Conservation (phyloP, 345 rosid genomes). For the Euphorbia pulcherrima region DNA sequence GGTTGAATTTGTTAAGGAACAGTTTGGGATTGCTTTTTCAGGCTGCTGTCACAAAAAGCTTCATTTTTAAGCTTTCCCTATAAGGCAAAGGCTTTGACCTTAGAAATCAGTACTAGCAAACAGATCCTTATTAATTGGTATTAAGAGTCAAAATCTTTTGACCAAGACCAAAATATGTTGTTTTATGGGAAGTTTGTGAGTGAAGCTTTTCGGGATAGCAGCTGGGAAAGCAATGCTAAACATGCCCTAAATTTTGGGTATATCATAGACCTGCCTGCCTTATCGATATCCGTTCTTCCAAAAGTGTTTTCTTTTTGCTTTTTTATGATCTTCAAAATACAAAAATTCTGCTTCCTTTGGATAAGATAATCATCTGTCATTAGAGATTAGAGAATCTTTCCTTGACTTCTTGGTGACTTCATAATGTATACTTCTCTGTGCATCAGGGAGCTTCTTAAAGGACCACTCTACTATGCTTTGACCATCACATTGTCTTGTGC, state of each 20-base stretch:
- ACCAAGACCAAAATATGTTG: no score
- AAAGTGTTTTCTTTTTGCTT: not conserved
- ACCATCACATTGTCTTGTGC: slow-evolving; percentile 55
- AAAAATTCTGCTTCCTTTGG: not conserved
- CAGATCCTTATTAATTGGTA: no score
- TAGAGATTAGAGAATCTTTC: not conserved
- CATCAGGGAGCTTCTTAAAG: slow-evolving; percentile 87
- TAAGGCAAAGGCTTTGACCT: no score
- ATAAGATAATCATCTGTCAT: no score
- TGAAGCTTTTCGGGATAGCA: no score
- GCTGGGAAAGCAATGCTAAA: no score
- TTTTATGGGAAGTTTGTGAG: no score
- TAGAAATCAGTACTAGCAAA: no score
- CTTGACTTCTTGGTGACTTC: slow-evolving; percentile 5
- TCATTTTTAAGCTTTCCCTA: no score
- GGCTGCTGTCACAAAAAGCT: no score
- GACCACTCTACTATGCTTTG: slow-evolving; percentile 73
- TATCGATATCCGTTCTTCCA: not conserved
- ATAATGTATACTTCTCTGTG: slow-evolving; percentile 20
- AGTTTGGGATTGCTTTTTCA: no score
- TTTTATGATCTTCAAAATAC: not conserved
- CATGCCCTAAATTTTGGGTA: not conserved
- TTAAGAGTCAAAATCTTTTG: no score
- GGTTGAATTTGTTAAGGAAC: not conserved
- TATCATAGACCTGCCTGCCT: not conserved